A percentile compares a stretch with the other conserved stretches of the same genome.
Conservation (phyloP, 2,329 filamentous ascomycete species). For the Talaromyces marneffei region DNA sequence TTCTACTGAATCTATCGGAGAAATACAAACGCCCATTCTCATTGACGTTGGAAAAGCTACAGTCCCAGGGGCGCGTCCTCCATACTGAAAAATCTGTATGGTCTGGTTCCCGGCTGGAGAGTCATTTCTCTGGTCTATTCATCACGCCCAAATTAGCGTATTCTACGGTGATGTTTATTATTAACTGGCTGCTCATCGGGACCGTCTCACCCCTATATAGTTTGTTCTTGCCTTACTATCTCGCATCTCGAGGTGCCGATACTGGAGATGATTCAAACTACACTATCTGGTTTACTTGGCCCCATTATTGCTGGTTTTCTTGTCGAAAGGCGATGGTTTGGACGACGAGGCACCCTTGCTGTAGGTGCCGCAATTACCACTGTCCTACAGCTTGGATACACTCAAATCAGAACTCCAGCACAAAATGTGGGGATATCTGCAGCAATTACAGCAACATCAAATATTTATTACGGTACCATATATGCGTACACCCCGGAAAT, state of each 20-base stretch:
- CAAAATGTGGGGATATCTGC: constrained; percentile 1
- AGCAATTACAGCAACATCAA: constrained; percentile 1
- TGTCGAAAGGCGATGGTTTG: constrained; percentile 2
- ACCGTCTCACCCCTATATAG: constrained; percentile 6
- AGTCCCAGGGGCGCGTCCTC: constrained; percentile 1
- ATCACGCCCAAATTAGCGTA: constrained; percentile 1
- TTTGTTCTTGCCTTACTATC: constrained; percentile 5
- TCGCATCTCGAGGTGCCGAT: constrained; percentile 1
- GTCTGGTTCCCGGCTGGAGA: constrained; percentile 2
- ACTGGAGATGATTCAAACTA: constrained; percentile 6
- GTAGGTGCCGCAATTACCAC: constrained; percentile 6
- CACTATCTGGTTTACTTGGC: not conserved
- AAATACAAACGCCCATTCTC: constrained; percentile 2
- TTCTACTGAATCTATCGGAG: constrained; percentile 1
- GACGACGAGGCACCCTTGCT: constrained; percentile 8
- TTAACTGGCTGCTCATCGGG: constrained; percentile 9
- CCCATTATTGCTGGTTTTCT: constrained; percentile 3
- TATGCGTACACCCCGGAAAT: constrained; percentile 9
- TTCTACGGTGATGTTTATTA: constrained; percentile 8
- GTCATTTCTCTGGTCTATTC: constrained; percentile 6
- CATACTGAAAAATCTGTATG: constrained; percentile 6
- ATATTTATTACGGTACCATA: constrained; percentile 8
- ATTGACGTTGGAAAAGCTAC: not conserved
- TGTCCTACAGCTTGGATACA: constrained; percentile 7
- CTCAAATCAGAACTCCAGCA: constrained; percentile 8